These are phyloP conservation scores for Mycena belliarum DNA, from an alignment of 768 basidiomycete species.

Conservation along the genomic window DNA sequence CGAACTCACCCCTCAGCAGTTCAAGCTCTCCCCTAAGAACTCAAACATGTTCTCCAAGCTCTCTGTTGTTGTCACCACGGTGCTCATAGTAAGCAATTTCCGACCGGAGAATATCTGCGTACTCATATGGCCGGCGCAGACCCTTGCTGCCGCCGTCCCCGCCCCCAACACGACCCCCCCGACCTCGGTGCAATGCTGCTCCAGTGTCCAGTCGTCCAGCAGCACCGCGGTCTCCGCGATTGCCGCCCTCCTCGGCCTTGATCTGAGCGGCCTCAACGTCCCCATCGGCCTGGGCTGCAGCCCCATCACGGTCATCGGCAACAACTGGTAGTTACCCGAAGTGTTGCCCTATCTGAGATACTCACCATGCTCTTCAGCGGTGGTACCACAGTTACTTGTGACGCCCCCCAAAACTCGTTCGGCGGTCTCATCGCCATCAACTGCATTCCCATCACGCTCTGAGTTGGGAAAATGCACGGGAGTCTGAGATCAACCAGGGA, in stretches of 20 bases:
- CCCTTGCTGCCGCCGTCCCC: background rate
- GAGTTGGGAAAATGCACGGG: no score
- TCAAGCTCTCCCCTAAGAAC: background rate
- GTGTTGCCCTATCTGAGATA: background rate
- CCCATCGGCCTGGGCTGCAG: constrained; percentile 2
- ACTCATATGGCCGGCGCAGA: background rate
- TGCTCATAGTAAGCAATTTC: no score
- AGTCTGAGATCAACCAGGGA: no score
- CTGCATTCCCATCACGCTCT: no score
- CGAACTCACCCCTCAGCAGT: background rate
- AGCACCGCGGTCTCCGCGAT: background rate
- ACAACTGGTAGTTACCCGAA: background rate
- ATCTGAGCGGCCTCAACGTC: background rate
- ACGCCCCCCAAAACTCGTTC: background rate
- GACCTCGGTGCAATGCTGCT: background rate
- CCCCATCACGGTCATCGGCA: constrained; percentile 11
- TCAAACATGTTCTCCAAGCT: background rate
- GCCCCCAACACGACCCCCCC: no score
- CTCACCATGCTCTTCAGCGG: background rate
- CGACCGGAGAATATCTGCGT: no score
- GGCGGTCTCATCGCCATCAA: no score
- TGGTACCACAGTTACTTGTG: background rate
- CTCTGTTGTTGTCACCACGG: background rate
- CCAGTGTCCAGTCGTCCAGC: background rate
- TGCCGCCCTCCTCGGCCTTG: constrained; percentile 10